phyloP scores from a whole-genome alignment of 129 eudicot species.

The Centaurea solstitialis region DNA sequence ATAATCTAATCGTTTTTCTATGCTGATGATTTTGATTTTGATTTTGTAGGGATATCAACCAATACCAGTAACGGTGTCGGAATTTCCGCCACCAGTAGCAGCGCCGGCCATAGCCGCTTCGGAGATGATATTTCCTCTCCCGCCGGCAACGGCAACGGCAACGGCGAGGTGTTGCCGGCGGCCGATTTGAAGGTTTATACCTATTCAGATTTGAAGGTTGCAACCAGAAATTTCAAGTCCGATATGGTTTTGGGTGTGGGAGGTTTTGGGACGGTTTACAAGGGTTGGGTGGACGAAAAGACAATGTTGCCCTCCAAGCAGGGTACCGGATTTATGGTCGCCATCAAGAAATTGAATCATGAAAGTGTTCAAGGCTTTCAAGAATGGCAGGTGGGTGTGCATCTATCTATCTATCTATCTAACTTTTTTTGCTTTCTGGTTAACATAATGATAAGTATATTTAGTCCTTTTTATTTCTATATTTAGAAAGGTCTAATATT shows the following conservation, averaged over 20 bases:
- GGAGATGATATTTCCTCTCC: constrained; percentile 20
- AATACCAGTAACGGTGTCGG: constrained; percentile 52
- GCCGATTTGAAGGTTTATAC: constrained; percentile 64
- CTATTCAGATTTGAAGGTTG: constrained; percentile 58
- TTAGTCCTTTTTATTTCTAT: neutral
- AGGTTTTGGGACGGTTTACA: constrained; percentile 86
- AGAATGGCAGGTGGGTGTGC: constrained; percentile 99
- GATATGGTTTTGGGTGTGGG: constrained; percentile 76
- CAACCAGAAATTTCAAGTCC: constrained; percentile 65
- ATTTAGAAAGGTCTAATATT: neutral
- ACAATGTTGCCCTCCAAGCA: constrained; percentile 50
- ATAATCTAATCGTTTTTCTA: neutral
- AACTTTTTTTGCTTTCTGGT: neutral
- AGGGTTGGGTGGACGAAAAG: constrained; percentile 85
- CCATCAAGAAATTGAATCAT: constrained; percentile 72
- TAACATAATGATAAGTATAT: no score
- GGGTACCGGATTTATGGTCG: constrained; percentile 64
- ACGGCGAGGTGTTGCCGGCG: constrained; percentile 64
- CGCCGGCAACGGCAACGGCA: neutral
- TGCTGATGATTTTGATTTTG: no score
- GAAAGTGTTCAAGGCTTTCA: constrained; percentile 77
- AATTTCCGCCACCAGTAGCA: constrained; percentile 51
- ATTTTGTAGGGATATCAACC: constrained; percentile 42
- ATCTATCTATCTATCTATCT: neutral
- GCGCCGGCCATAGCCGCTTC: constrained; percentile 45